Evolutionary conservation across 768 basidiomycete genomes (phyloP).

Genomic region (Amyloporia xantha): DNA sequence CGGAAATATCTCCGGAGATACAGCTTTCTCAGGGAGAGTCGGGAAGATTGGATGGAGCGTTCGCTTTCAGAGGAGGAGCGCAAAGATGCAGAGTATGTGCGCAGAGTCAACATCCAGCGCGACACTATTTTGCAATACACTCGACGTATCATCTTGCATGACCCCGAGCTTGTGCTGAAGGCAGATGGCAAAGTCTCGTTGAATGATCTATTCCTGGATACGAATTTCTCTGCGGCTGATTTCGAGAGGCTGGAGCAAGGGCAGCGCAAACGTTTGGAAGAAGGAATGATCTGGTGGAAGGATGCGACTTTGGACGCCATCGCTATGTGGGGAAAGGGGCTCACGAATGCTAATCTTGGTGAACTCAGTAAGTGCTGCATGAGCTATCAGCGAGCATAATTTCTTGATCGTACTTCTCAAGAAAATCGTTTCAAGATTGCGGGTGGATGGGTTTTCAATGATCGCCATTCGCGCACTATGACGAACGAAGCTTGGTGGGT

Average conservation of each 20-base stretch:
- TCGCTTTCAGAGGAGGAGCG: neutral
- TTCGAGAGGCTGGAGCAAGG: neutral
- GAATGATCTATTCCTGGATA: slow-evolving; percentile 1
- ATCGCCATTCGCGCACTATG: neutral
- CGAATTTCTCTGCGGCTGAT: neutral
- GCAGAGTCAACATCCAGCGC: neutral
- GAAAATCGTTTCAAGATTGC: slow-evolving; percentile 1
- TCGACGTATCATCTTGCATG: neutral
- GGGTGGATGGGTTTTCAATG: neutral
- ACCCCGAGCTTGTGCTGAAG: neutral
- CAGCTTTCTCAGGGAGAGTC: neutral
- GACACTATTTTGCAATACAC: neutral
- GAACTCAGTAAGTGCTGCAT: neutral
- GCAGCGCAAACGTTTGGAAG: neutral
- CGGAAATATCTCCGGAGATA: neutral
- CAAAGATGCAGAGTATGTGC: neutral
- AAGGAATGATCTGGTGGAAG: slow-evolving; percentile 4
- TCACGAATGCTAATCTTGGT: neutral
- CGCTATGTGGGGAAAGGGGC: neutral
- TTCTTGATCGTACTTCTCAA: neutral
- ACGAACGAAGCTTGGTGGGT: slow-evolving; percentile 2
- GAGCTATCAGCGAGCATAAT: neutral
- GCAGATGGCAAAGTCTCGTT: neutral
- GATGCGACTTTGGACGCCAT: slow-evolving; percentile 2
- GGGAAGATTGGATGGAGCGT: neutral